These are phyloP conservation scores for Sarocladiaceae sp. DNA, from an alignment of 2,329 filamentous ascomycete species.

Conservation along the genomic window DNA sequence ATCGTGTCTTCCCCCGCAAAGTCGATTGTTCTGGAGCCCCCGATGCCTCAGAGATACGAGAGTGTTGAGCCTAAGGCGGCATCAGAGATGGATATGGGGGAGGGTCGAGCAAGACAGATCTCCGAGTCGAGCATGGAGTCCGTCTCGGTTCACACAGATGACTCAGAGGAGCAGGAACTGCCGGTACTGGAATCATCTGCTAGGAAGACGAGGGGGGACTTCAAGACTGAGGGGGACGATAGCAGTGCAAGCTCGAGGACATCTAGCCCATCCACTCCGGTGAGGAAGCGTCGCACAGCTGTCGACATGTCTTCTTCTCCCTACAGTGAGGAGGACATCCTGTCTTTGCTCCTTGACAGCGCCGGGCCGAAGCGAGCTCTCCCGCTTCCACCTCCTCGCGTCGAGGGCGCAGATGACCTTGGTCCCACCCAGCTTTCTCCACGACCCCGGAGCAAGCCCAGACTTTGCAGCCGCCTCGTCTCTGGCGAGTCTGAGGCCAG, in stretches of 20 bases:
- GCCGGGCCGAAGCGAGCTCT: constrained; percentile 18
- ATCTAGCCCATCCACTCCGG: neutral
- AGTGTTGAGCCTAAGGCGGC: constrained; percentile 14
- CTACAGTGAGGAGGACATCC: constrained; percentile 27
- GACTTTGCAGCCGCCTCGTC: neutral
- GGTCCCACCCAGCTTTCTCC: constrained; percentile 23
- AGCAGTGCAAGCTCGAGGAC: constrained; percentile 4
- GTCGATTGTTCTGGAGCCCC: constrained; percentile 11
- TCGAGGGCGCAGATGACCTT: constrained; percentile 20
- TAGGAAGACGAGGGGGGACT: neutral
- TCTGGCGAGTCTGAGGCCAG: constrained; percentile 17
- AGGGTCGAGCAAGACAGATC: neutral
- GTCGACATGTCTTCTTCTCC: constrained; percentile 22
- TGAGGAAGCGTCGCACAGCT: neutral
- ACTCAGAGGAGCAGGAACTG: constrained; percentile 7
- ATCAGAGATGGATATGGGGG: neutral
- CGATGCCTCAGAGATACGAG: constrained; percentile 10
- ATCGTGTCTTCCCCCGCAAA: constrained; percentile 3
- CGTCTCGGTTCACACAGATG: constrained; percentile 18
- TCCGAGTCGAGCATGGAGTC: constrained; percentile 21
- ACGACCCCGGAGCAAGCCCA: constrained; percentile 13
- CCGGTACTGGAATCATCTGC: neutral
- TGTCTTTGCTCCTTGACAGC: constrained; percentile 22
- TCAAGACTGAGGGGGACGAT: neutral
- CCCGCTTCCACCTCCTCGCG: constrained; percentile 22